Base-by-base conservation (phyloP, 257 asterid genomes). In the Nicotiana obtusifolia region DNA sequence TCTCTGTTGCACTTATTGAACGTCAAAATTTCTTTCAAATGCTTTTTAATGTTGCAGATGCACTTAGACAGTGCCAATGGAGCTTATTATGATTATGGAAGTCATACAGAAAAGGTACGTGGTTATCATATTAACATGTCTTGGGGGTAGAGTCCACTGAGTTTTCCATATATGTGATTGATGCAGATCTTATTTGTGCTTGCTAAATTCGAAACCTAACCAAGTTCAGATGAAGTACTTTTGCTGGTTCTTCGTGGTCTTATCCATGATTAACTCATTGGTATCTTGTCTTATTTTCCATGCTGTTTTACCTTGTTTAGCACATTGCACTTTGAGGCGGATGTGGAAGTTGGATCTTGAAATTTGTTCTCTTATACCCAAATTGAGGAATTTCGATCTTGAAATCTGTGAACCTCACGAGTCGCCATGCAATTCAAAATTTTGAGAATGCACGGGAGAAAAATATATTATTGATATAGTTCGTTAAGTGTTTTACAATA, bases 31-130 rank as follows among this genome's bases (percentile, higher is more conserved):
- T 44, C 56, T 37, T 54, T 68, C 77, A 68, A 80, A 53, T 62
- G 47, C 49, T 84, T 82, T 53, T 79, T 84, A 15, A 77, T 78
- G 84, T 84, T 69, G 53, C 91, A 94, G 98, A 88, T 93, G 94
- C 98, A 94, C 90, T 90, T 96, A 80, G 97, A 96, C 86, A 26
- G 83, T 71, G 81, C 22, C 35, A 79, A 67, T 60, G 98, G 98
- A 89, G 93, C 94, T 82, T 96, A 96, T 89, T 93, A 89, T 89
- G 99, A 96, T 90, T 96, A 89, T 82, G 99, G 99, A 71, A 90
- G 91, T 89, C 99, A 96, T 84, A 88, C 98, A 26, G 98, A 96
- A 85, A 90, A 92, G 98, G 99, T 95, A 85, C 78, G 31, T 78
- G 35, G 85, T 75, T 44, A 44, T 44, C 78, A 41, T 71, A 44